A percentile compares a stretch with the other conserved stretches of the same genome.
Evolutionary conservation across 2,329 filamentous ascomycete species (phyloP).

Genomic region (Trichoderma pleuroti): DNA sequence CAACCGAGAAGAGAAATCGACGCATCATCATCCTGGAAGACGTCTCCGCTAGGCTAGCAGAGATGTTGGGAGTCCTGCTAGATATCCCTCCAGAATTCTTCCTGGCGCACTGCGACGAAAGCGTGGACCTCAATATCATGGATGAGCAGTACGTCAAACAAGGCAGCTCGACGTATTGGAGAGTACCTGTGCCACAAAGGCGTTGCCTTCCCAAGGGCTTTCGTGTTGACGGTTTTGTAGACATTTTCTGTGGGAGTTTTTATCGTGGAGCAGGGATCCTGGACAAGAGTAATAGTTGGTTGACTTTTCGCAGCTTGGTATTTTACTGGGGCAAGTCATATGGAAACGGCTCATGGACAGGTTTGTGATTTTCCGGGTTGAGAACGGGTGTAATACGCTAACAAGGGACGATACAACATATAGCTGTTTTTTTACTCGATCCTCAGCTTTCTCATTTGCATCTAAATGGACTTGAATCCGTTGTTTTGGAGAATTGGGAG

Average conservation of each 20-base stretch:
- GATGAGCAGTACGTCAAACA: not conserved
- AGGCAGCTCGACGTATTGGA: not conserved
- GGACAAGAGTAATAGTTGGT: not conserved
- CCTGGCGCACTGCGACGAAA: not conserved
- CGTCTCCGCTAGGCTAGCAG: not conserved
- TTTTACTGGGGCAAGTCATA: not conserved
- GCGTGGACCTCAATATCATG: not conserved
- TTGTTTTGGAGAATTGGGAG: not conserved
- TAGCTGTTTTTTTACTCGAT: not conserved
- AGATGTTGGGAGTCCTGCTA: not conserved
- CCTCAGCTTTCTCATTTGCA: not conserved
- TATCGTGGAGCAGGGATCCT: not conserved
- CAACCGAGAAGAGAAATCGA: not conserved
- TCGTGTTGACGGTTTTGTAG: not conserved
- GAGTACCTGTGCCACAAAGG: not conserved
- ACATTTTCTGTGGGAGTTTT: not conserved
- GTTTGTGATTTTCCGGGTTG: not conserved
- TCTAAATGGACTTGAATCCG: not conserved
- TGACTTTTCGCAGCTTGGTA: not conserved
- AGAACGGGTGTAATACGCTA: not conserved
- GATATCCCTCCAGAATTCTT: not conserved
- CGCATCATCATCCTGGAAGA: not conserved
- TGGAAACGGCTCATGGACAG: not conserved
- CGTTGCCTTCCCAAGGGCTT: not conserved
- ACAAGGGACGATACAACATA: not conserved